phyloP scores from a whole-genome alignment of 2,329 filamentous ascomycete genomes.

The Nothopassalora personata region DNA sequence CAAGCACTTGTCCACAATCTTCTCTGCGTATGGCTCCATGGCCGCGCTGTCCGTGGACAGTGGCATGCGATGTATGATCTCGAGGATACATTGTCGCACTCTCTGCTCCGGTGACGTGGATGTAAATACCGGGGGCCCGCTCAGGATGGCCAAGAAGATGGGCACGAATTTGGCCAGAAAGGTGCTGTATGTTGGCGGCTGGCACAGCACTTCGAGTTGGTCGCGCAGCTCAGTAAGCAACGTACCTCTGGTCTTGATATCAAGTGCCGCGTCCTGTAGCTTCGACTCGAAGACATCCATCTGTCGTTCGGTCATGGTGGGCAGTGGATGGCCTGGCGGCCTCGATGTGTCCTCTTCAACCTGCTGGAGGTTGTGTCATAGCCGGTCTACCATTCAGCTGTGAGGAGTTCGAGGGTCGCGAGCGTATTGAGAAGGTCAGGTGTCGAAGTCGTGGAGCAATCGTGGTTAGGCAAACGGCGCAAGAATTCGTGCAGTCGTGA shows the following conservation, averaged over 20 bases:
- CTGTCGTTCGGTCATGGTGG: slow-evolving; percentile 34
- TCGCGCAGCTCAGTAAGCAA: slow-evolving; percentile 84
- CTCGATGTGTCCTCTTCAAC: neutral
- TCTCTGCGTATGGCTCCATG: slow-evolving; percentile 81
- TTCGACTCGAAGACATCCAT: slow-evolving; percentile 45
- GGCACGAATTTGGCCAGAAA: slow-evolving; percentile 89
- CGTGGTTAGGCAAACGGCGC: neutral
- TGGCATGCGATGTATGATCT: slow-evolving; percentile 85
- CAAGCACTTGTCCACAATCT: slow-evolving; percentile 88
- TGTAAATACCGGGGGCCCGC: slow-evolving; percentile 82
- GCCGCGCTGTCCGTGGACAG: slow-evolving; percentile 59
- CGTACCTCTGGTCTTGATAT: slow-evolving; percentile 74
- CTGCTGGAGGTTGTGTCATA: slow-evolving; percentile 1
- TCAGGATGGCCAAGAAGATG: slow-evolving; percentile 78
- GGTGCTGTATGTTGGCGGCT: slow-evolving; percentile 66
- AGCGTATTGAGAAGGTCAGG: neutral
- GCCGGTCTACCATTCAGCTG: neutral
- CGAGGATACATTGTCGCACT: slow-evolving; percentile 86
- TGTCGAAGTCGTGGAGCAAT: neutral
- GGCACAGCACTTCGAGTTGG: slow-evolving; percentile 81
- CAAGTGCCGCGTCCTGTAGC: slow-evolving; percentile 46
- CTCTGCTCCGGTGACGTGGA: slow-evolving; percentile 89
- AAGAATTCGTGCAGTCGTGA: neutral
- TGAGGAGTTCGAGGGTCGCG: neutral
- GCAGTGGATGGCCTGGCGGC: slow-evolving; percentile 3